Percentiles rank a stretch among this genome's conserved stretches.
These are phyloP conservation scores for Pichia sp. DNA, from an alignment of 1,139 yeast genomes.

Conservation along the genomic window DNA sequence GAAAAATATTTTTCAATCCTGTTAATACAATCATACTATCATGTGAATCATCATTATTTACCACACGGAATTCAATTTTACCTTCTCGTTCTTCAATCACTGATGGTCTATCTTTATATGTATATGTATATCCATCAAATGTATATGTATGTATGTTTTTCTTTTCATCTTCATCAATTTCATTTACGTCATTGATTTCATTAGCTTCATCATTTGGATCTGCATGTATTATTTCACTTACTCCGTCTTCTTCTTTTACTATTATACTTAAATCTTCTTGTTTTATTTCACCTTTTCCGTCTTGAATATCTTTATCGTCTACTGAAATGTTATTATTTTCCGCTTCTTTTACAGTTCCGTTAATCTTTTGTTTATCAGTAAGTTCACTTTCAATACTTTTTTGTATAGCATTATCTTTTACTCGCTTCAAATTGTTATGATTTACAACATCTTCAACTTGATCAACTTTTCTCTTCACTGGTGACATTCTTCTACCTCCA, in stretches of 20 bases:
- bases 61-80: slow-evolving; percentile 89
- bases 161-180: slow-evolving; percentile 41
- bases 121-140: slow-evolving; percentile 76
- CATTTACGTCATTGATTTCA: slow-evolving; percentile 7
- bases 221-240: neutral
- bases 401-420: neutral
- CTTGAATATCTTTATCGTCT: neutral
- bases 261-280: neutral
- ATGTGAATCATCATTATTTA: slow-evolving; percentile 82
- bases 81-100: slow-evolving; percentile 91
- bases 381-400: too few species aligned
- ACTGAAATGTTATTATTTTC: neutral
- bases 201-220: neutral
- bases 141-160: slow-evolving; percentile 48
- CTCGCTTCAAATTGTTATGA: neutral
- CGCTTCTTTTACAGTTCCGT: too few species aligned
- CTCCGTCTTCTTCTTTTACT: neutral
- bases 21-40: slow-evolving; percentile 90
- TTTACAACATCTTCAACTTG: neutral
- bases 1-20: slow-evolving; percentile 92
- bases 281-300: neutral
- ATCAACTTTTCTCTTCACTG: slow-evolving; percentile 21
- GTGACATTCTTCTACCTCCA: neutral
- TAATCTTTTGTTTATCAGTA: too few species aligned
- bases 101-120: slow-evolving; percentile 88